These are phyloP conservation scores for Pseudocercospora pini-densiflorae DNA, from an alignment of 2,329 filamentous ascomycete genomes.

Conservation along the genomic window DNA sequence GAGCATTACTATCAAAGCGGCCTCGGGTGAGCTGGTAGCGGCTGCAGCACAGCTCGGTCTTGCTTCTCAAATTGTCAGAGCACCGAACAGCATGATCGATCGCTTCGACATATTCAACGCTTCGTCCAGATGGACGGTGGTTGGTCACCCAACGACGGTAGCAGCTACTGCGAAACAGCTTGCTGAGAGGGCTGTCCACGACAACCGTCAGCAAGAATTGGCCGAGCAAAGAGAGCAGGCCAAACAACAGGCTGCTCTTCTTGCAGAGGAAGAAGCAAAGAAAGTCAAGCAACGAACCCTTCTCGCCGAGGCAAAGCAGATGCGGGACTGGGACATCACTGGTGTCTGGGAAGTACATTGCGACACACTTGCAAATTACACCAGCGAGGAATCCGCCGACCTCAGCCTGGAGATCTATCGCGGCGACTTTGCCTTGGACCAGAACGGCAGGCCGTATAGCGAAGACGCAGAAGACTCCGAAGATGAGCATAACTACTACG, in stretches of 20 bases:
- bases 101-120: too few species aligned
- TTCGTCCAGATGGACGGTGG: too few species aligned
- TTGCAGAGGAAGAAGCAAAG: not conserved
- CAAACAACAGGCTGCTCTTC: not conserved
- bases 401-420: conserved; percentile 17
- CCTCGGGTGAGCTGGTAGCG: not conserved
- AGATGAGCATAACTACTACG: conserved; percentile 13
- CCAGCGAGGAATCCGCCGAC: not conserved
- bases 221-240: too few species aligned
- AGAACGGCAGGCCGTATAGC: not conserved
- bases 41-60: too few species aligned
- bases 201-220: too few species aligned
- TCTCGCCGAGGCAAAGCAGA: conserved; percentile 7
- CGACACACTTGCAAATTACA: conserved; percentile 9
- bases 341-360: conserved; percentile 11
- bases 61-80: too few species aligned
- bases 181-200: too few species aligned
- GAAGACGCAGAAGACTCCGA: not conserved
- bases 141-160: too few species aligned
- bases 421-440: conserved; percentile 14
- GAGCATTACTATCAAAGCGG: not conserved
- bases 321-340: conserved; percentile 16
- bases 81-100: too few species aligned
- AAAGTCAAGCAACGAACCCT: not conserved
- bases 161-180: too few species aligned